phyloP scores from a whole-genome alignment of 2,329 filamentous ascomycete species.

The Hypoxylon sp. region DNA sequence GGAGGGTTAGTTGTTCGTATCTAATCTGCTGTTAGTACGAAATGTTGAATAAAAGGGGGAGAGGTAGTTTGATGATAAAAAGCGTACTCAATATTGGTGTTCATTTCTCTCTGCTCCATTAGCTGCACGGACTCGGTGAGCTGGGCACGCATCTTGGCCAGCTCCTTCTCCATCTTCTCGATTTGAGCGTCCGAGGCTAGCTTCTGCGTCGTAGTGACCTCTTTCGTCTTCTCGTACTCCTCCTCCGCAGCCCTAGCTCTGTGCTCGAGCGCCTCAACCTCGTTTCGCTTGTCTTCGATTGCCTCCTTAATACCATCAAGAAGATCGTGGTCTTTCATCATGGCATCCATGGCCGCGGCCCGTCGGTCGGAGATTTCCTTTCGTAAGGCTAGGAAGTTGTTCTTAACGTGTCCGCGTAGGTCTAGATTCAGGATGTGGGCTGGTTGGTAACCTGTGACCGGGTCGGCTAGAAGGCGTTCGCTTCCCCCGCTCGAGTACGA shows the following conservation, averaged over 20 bases:
- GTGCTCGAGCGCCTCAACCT: slow-evolving; percentile 93
- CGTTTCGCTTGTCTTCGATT: slow-evolving; percentile 93
- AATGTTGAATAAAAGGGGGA: slow-evolving; percentile 9
- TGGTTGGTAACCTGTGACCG: slow-evolving; percentile 89
- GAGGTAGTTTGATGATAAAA: slow-evolving; percentile 42
- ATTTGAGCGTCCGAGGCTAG: slow-evolving; percentile 92
- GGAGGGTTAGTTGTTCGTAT: slow-evolving; percentile 92
- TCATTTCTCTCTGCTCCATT: slow-evolving; percentile 96
- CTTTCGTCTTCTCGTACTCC: slow-evolving; percentile 94
- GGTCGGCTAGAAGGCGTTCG: slow-evolving; percentile 85
- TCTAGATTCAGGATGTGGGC: slow-evolving; percentile 91
- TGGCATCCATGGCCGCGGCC: slow-evolving; percentile 84
- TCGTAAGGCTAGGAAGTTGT: slow-evolving; percentile 80
- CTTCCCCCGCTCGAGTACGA: slow-evolving; percentile 63
- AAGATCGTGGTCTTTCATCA: slow-evolving; percentile 94
- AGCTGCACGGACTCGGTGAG: slow-evolving; percentile 89
- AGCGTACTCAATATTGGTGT: slow-evolving; percentile 90
- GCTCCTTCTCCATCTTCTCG: slow-evolving; percentile 98
- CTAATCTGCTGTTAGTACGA: slow-evolving; percentile 59
- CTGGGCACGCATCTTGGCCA: slow-evolving; percentile 90
- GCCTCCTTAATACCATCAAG: slow-evolving; percentile 96
- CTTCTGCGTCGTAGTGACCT: slow-evolving; percentile 87
- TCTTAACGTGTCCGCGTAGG: slow-evolving; percentile 85
- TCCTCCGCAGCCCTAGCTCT: slow-evolving; percentile 89
- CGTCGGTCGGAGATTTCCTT: slow-evolving; percentile 95